phyloP scores from a whole-genome alignment of 305 asterid species.

The Fraxinus sp. region DNA sequence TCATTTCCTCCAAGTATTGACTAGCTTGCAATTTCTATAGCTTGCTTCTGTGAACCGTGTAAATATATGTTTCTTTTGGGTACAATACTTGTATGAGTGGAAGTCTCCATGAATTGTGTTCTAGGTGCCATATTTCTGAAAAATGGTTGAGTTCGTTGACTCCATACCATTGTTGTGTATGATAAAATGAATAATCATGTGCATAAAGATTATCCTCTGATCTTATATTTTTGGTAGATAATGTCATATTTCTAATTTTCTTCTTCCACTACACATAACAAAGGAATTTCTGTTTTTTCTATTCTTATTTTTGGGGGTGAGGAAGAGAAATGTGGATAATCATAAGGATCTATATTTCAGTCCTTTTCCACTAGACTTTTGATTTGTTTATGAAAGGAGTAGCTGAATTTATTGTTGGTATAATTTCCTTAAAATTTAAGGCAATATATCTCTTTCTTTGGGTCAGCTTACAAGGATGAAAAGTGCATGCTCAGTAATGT shows the following conservation, averaged over 20 bases:
- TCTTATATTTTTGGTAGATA: not conserved
- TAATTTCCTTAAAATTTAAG: not conserved
- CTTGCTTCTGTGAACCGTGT: not conserved
- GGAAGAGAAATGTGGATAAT: not conserved
- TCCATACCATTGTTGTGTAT: not conserved
- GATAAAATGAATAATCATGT: not conserved
- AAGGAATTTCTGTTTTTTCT: not conserved
- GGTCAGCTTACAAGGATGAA: slow-evolving; percentile 2
- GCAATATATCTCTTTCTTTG: not conserved
- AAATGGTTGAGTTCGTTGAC: not conserved
- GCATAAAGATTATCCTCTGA: not conserved
- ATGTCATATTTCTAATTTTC: not conserved
- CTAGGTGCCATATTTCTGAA: not conserved
- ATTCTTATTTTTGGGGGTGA: not conserved
- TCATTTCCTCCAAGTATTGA: not conserved
- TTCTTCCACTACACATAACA: not conserved
- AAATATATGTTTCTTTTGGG: not conserved
- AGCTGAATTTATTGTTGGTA: not conserved
- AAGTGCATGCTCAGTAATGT: not conserved
- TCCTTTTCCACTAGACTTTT: not conserved
- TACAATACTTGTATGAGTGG: not conserved
- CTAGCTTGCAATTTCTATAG: not conserved
- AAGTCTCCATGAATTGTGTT: not conserved
- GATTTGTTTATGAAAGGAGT: not conserved
- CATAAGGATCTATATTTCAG: not conserved